These are phyloP conservation scores for Taphrina betulina DNA, from an alignment of 1,139 yeast genomes.

Conservation along the genomic window DNA sequence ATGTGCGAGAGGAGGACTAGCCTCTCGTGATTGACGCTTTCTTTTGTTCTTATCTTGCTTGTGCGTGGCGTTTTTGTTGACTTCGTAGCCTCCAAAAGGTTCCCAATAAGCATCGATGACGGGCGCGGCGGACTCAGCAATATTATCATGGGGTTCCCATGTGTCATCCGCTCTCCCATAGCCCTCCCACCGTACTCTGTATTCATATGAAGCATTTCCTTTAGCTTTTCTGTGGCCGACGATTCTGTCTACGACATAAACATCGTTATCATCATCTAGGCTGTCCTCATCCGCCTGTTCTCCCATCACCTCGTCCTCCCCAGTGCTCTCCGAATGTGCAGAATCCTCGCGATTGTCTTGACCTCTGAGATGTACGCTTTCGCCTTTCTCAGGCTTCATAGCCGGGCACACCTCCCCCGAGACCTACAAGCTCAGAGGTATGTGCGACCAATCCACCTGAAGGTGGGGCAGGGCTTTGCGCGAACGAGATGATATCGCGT, in stretches of 20 bases:
- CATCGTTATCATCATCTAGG: background rate
- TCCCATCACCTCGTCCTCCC: too few species aligned
- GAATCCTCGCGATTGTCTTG: too few species aligned
- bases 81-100: constrained; percentile 2
- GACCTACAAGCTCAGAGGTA: too few species aligned
- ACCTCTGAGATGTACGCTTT: too few species aligned
- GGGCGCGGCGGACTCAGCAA: constrained; percentile 10
- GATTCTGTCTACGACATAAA: constrained; percentile 6
- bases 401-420: too few species aligned
- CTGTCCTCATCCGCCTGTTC: too few species aligned
- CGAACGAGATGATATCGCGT: too few species aligned
- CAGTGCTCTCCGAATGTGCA: too few species aligned
- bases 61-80: background rate
- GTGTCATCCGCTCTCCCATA: constrained; percentile 10
- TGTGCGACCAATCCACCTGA: too few species aligned
- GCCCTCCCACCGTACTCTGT: constrained; percentile 10
- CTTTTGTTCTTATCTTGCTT: background rate
- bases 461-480: too few species aligned
- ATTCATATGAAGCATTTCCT: background rate
- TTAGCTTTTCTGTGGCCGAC: background rate
- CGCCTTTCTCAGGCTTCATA: too few species aligned
- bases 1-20: background rate
- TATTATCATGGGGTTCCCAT: constrained; percentile 16
- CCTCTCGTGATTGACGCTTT: background rate
- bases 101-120: constrained; percentile 9